Percentiles rank a stretch among this genome's conserved stretches.
Evolutionary conservation across 2,329 filamentous ascomycete species (phyloP).

Genomic region (Elsinoe fawcettii): DNA sequence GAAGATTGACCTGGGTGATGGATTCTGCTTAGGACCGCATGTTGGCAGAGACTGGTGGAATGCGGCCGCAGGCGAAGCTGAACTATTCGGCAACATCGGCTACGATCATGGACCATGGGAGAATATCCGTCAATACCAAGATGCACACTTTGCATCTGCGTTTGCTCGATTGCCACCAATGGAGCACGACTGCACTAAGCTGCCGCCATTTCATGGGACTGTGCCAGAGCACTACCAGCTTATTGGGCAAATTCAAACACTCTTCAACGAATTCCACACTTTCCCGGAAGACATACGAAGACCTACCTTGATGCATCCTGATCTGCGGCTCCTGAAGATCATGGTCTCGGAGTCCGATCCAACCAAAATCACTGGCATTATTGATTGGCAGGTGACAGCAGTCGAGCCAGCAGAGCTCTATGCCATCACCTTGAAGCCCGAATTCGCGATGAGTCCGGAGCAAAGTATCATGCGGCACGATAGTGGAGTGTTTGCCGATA

Average conservation of each 20-base stretch:
- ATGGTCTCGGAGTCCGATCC: slow-evolving; percentile 27
- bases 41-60: slow-evolving; percentile 10
- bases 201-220: not conserved
- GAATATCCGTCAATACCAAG: not conserved
- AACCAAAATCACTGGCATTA: slow-evolving; percentile 27
- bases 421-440: not conserved
- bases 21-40: slow-evolving; percentile 15
- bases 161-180: not conserved
- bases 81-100: not conserved
- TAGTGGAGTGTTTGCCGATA: not conserved
- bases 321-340: slow-evolving; percentile 30
- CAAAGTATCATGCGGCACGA: not conserved
- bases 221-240: not conserved
- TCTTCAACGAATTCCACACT: not conserved
- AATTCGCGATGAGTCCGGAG: not conserved
- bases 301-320: slow-evolving; percentile 27
- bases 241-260: not conserved
- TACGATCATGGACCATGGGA: slow-evolving; percentile 7
- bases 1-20: not conserved
- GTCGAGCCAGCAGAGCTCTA: slow-evolving; percentile 20
- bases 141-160: not conserved
- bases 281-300: slow-evolving; percentile 1
- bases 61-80: not conserved
- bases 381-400: slow-evolving; percentile 29
- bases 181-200: not conserved